Conservation (phyloP, 352 stramenopile genomes). For the Pythium vanterpoolii region DNA sequence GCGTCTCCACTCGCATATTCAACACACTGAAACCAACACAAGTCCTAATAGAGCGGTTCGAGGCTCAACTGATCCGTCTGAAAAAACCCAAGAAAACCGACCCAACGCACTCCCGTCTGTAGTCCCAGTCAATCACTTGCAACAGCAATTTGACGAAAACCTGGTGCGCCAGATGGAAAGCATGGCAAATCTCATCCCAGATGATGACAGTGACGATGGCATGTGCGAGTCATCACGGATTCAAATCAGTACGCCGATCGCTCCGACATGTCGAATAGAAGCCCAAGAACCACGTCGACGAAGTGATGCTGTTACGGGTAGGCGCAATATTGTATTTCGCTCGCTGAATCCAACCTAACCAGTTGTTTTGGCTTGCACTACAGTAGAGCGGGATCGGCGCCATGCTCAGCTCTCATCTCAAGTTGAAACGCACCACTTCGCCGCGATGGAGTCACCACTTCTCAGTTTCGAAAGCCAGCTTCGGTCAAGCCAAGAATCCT, state of each 20-base stretch:
- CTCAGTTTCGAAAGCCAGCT: slow-evolving; percentile 6
- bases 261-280: not conserved
- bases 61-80: no score
- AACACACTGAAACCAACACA: not conserved
- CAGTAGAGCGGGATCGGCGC: not conserved
- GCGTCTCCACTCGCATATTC: not conserved
- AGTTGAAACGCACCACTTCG: not conserved
- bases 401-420: not conserved
- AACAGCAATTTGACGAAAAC: not conserved
- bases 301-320: not conserved
- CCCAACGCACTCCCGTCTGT: not conserved
- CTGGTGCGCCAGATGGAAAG: no score
- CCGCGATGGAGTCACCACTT: not conserved
- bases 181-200: slow-evolving; percentile 13
- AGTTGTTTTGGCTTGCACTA: not conserved
- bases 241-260: not conserved
- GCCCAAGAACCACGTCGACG: not conserved
- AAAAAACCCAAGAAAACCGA: not conserved
- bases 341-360: not conserved
- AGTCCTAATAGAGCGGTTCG: no score
- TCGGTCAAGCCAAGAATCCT: not conserved
- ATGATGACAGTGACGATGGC: slow-evolving; percentile 18
- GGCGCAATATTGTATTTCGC: not conserved
- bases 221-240: not conserved
- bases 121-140: not conserved